A percentile compares a stretch with the other conserved stretches of the same genome.
These are phyloP conservation scores for Neurospora sp. DNA, from an alignment of 495 filamentous ascomycete genomes.

Conservation along the genomic window DNA sequence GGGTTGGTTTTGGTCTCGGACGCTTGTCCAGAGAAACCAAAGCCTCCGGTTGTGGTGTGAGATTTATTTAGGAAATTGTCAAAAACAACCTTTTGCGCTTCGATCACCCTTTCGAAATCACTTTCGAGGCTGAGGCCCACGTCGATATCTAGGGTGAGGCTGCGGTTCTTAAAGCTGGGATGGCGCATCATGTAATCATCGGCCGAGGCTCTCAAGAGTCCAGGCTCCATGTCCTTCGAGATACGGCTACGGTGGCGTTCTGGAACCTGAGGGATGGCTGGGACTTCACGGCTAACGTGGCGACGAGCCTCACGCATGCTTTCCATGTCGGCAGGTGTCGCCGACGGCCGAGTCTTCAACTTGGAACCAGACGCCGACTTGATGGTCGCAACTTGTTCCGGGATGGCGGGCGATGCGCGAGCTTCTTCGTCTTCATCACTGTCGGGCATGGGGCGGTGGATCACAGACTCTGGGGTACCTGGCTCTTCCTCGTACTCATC, in stretches of 20 bases:
- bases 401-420: slow-evolving; percentile 51
- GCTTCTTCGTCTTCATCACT: slow-evolving; percentile 34
- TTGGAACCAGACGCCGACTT: slow-evolving; percentile 71
- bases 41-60: background rate
- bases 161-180: slow-evolving; percentile 48
- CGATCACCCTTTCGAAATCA: slow-evolving; percentile 92
- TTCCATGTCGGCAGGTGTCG: slow-evolving; percentile 73
- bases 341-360: slow-evolving; percentile 82
- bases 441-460: slow-evolving; percentile 58
- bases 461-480: slow-evolving; percentile 87
- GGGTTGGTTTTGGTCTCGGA: background rate
- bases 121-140: slow-evolving; percentile 77
- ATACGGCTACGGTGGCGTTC: slow-evolving; percentile 45
- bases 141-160: slow-evolving; percentile 62
- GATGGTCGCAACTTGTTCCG: slow-evolving; percentile 82
- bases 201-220: slow-evolving; percentile 12
- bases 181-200: slow-evolving; percentile 38
- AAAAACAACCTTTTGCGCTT: slow-evolving; percentile 90
- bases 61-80: slow-evolving; percentile 26
- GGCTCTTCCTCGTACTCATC: slow-evolving; percentile 49
- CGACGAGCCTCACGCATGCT: slow-evolving; percentile 82
- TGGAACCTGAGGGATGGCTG: slow-evolving; percentile 52
- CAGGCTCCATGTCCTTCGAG: slow-evolving; percentile 33
- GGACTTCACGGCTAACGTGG: slow-evolving; percentile 64
- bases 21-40: background rate